Evolutionary conservation across 352 stramenopile species (phyloP).

Genomic region (Phytophthora capsici): DNA sequence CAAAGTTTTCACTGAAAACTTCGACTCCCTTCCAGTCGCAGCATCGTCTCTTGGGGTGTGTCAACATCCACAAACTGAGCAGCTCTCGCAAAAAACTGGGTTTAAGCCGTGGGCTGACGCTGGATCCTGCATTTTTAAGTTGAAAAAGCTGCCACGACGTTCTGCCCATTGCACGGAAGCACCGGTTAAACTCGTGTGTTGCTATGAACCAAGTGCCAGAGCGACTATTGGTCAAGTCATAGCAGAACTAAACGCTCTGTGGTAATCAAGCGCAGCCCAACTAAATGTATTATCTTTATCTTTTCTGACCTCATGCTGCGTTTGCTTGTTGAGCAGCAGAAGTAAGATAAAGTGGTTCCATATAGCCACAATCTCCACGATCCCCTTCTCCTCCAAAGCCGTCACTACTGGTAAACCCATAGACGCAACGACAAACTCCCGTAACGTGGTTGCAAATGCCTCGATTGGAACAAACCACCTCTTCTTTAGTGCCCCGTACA

Average conservation of each 20-base stretch:
- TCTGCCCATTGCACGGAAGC: conserved; percentile 18
- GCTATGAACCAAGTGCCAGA: neutral
- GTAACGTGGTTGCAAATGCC: conserved; percentile 58
- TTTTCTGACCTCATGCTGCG: conserved; percentile 30
- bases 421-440: conserved; percentile 66
- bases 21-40: neutral
- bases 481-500: conserved; percentile 66
- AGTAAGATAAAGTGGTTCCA: conserved; percentile 74
- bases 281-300: no score
- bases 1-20: no score
- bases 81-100: no score
- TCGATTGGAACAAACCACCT: conserved; percentile 67
- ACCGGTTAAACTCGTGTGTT: conserved; percentile 20
- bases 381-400: conserved; percentile 80
- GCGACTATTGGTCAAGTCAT: neutral
- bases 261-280: neutral
- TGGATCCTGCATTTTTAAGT: neutral
- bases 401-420: conserved; percentile 84
- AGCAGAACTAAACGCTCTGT: neutral
- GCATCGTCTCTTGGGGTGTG: neutral
- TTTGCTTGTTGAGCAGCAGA: conserved; percentile 72
- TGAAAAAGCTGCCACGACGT: conserved; percentile 9
- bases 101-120: conserved; percentile 2
- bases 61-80: conserved; percentile 3
- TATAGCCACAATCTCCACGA: conserved; percentile 92